phyloP scores from a whole-genome alignment of 352 stramenopile genomes.

The Globisporangium ultimum region DNA sequence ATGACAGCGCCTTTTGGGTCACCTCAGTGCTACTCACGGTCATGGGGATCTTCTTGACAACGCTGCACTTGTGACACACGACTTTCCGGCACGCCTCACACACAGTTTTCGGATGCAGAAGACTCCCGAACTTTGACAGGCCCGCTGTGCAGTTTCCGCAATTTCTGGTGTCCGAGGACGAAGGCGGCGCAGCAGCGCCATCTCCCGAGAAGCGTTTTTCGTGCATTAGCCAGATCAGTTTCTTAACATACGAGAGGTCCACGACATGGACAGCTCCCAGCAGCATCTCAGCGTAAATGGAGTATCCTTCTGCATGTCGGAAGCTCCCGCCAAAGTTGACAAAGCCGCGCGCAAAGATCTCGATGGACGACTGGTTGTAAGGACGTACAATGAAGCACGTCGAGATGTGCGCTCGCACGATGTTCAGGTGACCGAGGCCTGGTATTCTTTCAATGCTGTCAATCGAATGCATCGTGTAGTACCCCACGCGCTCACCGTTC shows the following conservation, averaged over 20 bases:
- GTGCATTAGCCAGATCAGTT: conserved; percentile 32
- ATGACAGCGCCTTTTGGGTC: conserved; percentile 31
- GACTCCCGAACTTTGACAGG: conserved; percentile 30
- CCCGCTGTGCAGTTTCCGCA: conserved; percentile 32
- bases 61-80: conserved; percentile 34
- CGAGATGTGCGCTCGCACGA: too few species aligned
- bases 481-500: too few species aligned
- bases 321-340: neutral
- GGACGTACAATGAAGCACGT: too few species aligned
- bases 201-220: conserved; percentile 3
- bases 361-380: conserved; percentile 16
- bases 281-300: neutral
- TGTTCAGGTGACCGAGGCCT: too few species aligned
- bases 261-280: conserved; percentile 16
- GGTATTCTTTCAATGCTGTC: too few species aligned
- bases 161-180: conserved; percentile 8
- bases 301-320: neutral
- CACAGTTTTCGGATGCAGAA: conserved; percentile 26
- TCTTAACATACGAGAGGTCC: conserved; percentile 39
- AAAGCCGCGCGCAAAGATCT: conserved; percentile 30
- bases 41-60: conserved; percentile 43
- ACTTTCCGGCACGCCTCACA: conserved; percentile 34
- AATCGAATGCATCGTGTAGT: too few species aligned
- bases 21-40: conserved; percentile 29
- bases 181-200: too few species aligned